A percentile compares a stretch with the other conserved stretches of the same genome.
Conservation (phyloP, 306 rosid genomes). For the Gynostemma pentaphyllum region DNA sequence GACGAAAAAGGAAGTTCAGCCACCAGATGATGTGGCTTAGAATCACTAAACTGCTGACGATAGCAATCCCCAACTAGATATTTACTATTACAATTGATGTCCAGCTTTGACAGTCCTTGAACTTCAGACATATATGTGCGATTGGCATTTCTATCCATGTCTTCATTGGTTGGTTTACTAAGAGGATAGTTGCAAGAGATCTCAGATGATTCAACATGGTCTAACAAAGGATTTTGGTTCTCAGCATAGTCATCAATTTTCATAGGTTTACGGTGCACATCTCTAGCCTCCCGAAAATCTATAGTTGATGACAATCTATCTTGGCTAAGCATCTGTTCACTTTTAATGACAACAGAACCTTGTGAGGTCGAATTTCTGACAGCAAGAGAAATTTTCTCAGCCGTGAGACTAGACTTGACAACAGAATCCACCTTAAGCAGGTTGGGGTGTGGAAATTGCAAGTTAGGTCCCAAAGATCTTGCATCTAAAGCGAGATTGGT, state of each 20-base stretch:
- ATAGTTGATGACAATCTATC: conserved; percentile 35
- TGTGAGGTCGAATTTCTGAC: conserved; percentile 27
- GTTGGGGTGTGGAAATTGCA: conserved; percentile 22
- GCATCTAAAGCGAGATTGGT: conserved; percentile 23
- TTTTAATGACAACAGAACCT: conserved; percentile 20
- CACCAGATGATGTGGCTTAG: conserved; percentile 17
- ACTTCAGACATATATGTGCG: conserved; percentile 25
- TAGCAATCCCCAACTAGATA: conserved; percentile 5
- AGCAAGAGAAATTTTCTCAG: conserved; percentile 20
- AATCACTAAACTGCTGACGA: conserved; percentile 21
- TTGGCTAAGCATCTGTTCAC: conserved; percentile 32
- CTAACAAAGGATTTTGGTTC: conserved; percentile 12
- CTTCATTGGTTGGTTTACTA: conserved; percentile 29
- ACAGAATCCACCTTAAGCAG: conserved; percentile 21
- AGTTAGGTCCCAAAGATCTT: conserved; percentile 39
- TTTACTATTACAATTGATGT: conserved; percentile 10
- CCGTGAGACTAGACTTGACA: conserved; percentile 22
- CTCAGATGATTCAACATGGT: conserved; percentile 27
- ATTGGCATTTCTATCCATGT: conserved; percentile 32
- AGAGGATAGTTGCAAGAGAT: conserved; percentile 43
- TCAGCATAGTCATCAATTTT: conserved; percentile 7
- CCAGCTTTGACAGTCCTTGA: conserved; percentile 13
- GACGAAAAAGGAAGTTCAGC: conserved; percentile 40
- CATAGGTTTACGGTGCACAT: conserved; percentile 7
- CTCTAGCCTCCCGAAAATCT: conserved; percentile 33